These are phyloP conservation scores for Fusarium xyrophilum DNA, from an alignment of 2,329 filamentous ascomycete species.

Conservation along the genomic window DNA sequence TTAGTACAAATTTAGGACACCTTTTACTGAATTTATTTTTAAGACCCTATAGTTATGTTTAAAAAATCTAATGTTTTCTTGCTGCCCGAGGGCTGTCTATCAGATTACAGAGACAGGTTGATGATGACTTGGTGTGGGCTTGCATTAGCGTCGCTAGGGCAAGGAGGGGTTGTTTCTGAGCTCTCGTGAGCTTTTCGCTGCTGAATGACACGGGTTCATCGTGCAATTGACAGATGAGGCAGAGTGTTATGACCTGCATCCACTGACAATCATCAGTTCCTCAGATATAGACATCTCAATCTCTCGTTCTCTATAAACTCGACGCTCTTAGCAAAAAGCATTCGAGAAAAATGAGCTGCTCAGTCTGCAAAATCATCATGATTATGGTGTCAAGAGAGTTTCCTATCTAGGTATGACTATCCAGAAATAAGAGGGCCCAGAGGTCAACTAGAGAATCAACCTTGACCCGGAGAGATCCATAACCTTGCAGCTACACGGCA, in stretches of 20 bases:
- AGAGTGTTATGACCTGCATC: not conserved
- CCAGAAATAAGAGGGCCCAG: slow-evolving; percentile 7
- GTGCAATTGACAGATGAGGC: not conserved
- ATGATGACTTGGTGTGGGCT: not conserved
- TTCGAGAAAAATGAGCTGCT: not conserved
- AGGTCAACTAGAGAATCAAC: not conserved
- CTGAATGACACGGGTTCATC: not conserved
- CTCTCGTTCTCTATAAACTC: not conserved
- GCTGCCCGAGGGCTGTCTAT: not conserved
- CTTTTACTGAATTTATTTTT: not conserved
- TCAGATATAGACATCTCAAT: not conserved
- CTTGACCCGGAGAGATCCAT: not conserved
- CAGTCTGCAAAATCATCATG: not conserved
- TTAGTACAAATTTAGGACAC: not conserved
- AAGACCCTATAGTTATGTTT: not conserved
- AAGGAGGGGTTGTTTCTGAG: slow-evolving; percentile 1
- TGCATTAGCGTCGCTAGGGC: slow-evolving; percentile 27
- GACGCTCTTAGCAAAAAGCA: not conserved
- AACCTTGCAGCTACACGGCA: slow-evolving; percentile 22
- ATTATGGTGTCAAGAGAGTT: not conserved
- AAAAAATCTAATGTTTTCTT: not conserved
- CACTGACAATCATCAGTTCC: not conserved
- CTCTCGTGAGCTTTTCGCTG: not conserved
- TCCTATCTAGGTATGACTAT: slow-evolving; percentile 13
- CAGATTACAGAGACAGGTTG: not conserved